A percentile compares a stretch with the other conserved stretches of the same genome.
phyloP scores from a whole-genome alignment of 805 yeast genomes.

The Danielia reshetovae region DNA sequence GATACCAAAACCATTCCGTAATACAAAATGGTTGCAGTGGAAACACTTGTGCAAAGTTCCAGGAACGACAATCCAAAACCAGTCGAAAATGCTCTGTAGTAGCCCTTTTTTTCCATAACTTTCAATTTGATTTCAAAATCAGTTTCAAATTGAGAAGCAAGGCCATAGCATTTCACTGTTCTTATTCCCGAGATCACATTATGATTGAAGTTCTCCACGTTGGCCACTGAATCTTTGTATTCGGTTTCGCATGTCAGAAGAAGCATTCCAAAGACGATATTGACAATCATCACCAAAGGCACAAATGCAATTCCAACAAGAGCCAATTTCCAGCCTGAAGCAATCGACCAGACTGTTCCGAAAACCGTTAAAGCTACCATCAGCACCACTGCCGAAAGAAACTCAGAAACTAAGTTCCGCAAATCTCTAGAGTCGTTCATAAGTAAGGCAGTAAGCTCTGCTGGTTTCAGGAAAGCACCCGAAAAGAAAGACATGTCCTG shows the following conservation, averaged over 20 bases:
- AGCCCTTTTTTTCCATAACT: constrained; percentile 37
- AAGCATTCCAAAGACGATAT: constrained; percentile 48
- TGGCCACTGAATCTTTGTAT: constrained; percentile 55
- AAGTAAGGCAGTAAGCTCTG: constrained; percentile 60
- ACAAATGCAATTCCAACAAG: constrained; percentile 75
- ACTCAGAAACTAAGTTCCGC: constrained; percentile 59
- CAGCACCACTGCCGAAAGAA: constrained; percentile 51
- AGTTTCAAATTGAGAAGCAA: constrained; percentile 45
- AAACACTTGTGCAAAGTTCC: constrained; percentile 49
- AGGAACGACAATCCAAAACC: constrained; percentile 67
- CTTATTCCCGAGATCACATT: constrained; percentile 58
- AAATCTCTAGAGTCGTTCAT: constrained; percentile 82
- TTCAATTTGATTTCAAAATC: constrained; percentile 30
- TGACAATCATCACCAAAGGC: constrained; percentile 54
- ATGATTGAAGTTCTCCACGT: constrained; percentile 46
- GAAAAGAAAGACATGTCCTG: constrained; percentile 56
- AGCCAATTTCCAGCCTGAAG: constrained; percentile 81
- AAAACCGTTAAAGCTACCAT: constrained; percentile 50
- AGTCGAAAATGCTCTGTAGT: constrained; percentile 50
- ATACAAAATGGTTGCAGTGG: constrained; percentile 72
- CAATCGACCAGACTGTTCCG: constrained; percentile 76
- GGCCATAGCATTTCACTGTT: constrained; percentile 57
- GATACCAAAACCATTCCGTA: constrained; percentile 78
- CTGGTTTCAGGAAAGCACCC: constrained; percentile 34
- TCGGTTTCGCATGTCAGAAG: constrained; percentile 53